Conservation (phyloP, 306 rosid genomes). For the Gleditsia sinensis region DNA sequence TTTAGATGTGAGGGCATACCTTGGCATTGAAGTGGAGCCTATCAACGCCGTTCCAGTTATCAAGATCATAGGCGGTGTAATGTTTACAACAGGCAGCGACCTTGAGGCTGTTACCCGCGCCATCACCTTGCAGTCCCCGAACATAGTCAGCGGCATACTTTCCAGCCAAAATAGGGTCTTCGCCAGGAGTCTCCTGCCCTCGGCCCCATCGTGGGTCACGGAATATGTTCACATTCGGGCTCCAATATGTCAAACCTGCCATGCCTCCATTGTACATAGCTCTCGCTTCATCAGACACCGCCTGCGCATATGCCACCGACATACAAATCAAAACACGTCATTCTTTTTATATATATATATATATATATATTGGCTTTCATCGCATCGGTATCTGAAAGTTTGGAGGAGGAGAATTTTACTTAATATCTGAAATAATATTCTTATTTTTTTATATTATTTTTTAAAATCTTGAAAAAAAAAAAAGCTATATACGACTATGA, state of each 20-base stretch:
- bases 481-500: no score
- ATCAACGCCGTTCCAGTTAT: constrained; percentile 84
- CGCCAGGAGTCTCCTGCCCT: constrained; percentile 95
- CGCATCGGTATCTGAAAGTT: no score
- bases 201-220: constrained; percentile 98
- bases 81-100: constrained; percentile 97
- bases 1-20: no score
- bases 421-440: no score
- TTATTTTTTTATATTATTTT: no score
- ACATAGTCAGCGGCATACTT: constrained; percentile 81
- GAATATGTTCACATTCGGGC: constrained; percentile 90
- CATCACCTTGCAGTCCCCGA: constrained; percentile 76
- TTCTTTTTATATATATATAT: no score
- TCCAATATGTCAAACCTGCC: constrained; percentile 90
- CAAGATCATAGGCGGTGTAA: constrained; percentile 93
- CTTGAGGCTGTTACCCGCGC: constrained; percentile 65
- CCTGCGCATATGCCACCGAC: constrained; percentile 34
- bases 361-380: no score
- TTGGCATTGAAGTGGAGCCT: constrained; percentile 87
- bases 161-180: constrained; percentile 69
- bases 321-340: neutral
- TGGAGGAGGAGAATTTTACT: no score
- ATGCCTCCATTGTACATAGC: constrained; percentile 92
- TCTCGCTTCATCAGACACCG: constrained; percentile 93
- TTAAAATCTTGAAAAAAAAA: no score